Base-by-base conservation (phyloP, 139 green algal species). In the Eudorina sp. region DNA sequence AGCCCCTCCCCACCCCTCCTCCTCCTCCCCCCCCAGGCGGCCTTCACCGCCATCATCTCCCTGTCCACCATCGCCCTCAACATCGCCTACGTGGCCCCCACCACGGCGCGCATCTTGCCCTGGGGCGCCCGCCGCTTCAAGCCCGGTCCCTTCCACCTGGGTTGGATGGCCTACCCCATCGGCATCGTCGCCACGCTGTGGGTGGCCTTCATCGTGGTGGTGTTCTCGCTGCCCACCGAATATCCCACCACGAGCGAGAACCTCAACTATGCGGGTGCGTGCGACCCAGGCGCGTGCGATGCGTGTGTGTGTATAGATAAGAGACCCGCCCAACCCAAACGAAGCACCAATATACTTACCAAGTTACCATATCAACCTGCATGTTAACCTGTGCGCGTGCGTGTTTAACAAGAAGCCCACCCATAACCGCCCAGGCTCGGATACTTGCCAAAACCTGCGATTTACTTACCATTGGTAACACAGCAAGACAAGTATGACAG, bases 51-150 rank as follows among this genome's bases (percentile, higher is more conserved):
- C 31, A 90, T 93, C 70, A 45, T 93, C 64, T 89, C 83, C 3
- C 78, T 93, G 4, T 88, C 69, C 83, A 93, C 90, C 84, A 90
- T 93, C 31, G 86, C 88, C 6, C 53, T 93, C n/a, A 85, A 92
- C 83, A 81, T 93, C 23, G 89, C 84, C 14, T 93, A 93, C 51
- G 89, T 92, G 31, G 82, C 41, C 0, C 89, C 89, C 40, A 92
- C 84, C 58, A 85, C 72, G n/a, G 78, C 78, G 13, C 85, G 89
- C 25, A 88, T 90, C 78, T 86, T 88, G 82, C 82, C 60, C 46
- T 91, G 82, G 83, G 90, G 90, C 36, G 82, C 86, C 1, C 75
- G 79, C 8, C 68, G 88, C 69, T 92, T 90, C 58, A 82, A 64
- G 53, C 90, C 88, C n/a, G 88, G 90, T 18, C 90, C 90, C 31